Conservation (phyloP, 2,329 filamentous ascomycete species). For the Xylaria sp. region DNA sequence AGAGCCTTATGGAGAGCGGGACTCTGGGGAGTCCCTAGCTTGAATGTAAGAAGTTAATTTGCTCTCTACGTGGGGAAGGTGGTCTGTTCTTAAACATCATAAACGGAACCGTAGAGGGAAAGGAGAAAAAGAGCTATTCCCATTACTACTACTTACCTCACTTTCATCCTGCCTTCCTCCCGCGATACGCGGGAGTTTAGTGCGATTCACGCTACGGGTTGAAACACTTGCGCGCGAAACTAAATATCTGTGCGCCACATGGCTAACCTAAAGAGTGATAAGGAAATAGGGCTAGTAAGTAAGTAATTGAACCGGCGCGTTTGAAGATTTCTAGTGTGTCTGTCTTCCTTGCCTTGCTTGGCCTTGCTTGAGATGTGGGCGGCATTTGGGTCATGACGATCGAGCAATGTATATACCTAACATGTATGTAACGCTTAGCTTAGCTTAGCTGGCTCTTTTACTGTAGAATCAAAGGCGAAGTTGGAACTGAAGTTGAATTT, state of each 20-base stretch:
- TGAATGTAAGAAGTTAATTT: not conserved
- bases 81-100: not conserved
- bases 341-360: not conserved
- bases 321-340: not conserved
- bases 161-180: not conserved
- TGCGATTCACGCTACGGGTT: not conserved
- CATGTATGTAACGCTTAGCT: not conserved
- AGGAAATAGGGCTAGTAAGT: not conserved
- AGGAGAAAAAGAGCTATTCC: too few relatives aligned
- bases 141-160: too few relatives aligned
- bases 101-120: not conserved
- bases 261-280: not conserved
- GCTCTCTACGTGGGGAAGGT: not conserved
- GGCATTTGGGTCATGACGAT: not conserved
- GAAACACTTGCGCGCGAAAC: not conserved
- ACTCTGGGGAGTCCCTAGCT: slow-evolving; percentile 69
- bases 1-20: slow-evolving; percentile 87
- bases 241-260: not conserved
- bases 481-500: not conserved
- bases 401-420: not conserved
- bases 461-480: not conserved
- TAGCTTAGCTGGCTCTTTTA: not conserved
- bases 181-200: not conserved
- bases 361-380: not conserved
- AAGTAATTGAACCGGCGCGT: not conserved